Conservation (phyloP, 352 stramenopile species). For the Lagenidium sp. region DNA sequence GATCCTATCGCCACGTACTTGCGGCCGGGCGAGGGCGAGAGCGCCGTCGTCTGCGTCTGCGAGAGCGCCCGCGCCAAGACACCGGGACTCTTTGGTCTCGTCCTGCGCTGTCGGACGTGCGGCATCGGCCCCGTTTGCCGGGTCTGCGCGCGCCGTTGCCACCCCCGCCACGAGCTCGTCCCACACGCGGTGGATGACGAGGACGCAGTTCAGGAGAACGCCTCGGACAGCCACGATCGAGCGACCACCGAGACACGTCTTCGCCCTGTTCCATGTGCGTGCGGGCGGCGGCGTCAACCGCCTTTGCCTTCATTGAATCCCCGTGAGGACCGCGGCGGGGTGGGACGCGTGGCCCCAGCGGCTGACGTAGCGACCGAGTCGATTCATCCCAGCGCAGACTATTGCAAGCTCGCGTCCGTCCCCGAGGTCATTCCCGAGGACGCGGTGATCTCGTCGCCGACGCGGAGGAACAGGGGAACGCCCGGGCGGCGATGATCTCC, state of each 20-base stretch:
- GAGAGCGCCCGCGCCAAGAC: constrained; percentile 22
- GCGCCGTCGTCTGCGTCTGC: constrained; percentile 9
- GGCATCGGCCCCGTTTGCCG: constrained; percentile 31
- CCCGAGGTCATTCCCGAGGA: background rate
- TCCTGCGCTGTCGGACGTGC: constrained; percentile 41
- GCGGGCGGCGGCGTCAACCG: background rate
- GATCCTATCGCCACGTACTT: constrained; percentile 14
- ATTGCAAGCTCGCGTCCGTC: background rate
- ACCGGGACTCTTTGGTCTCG: constrained; percentile 23
- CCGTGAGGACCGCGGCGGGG: too few relatives aligned
- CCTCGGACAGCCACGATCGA: background rate
- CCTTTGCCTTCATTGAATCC: background rate
- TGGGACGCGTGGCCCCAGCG: background rate
- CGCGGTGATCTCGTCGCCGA: background rate
- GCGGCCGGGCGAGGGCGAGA: constrained; percentile 3
- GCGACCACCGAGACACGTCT: too few relatives aligned
- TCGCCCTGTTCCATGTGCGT: background rate
- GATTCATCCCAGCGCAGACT: background rate
- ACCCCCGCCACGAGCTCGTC: constrained; percentile 21
- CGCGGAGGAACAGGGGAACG: background rate
- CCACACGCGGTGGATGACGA: background rate
- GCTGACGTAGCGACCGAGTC: background rate
- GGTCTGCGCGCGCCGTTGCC: constrained; percentile 38
- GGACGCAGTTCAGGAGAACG: background rate
- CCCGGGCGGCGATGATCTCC: background rate